Conservation (phyloP, 352 stramenopile species). For the Pilasporangium apinafurcum region DNA sequence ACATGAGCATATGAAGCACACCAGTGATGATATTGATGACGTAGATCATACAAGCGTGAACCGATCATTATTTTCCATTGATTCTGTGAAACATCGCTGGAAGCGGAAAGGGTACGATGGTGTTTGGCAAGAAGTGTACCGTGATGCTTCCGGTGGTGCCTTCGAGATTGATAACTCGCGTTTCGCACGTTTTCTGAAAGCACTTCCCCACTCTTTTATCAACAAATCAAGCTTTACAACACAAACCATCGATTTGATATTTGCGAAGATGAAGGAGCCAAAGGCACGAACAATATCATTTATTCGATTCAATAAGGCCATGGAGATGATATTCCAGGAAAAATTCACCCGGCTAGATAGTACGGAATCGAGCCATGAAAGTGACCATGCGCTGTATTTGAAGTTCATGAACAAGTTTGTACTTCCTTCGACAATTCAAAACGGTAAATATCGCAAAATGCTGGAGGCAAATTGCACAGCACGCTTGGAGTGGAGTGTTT, state of each 20-base stretch:
- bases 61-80: constrained; percentile 27
- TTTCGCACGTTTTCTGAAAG: constrained; percentile 59
- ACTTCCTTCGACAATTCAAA: constrained; percentile 44
- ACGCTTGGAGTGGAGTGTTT: constrained; percentile 41
- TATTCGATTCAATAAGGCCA: constrained; percentile 50
- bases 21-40: constrained; percentile 3
- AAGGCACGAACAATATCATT: constrained; percentile 60
- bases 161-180: constrained; percentile 62
- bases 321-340: constrained; percentile 50
- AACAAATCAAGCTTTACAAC: constrained; percentile 47
- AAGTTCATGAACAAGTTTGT: constrained; percentile 65
- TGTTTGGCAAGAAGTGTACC: constrained; percentile 64
- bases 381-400: constrained; percentile 32
- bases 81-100: constrained; percentile 26
- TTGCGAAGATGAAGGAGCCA: constrained; percentile 72
- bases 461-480: constrained; percentile 26
- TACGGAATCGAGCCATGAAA: too few relatives aligned
- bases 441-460: constrained; percentile 47
- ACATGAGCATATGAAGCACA: neutral
- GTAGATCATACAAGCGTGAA: constrained; percentile 21
- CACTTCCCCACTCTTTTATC: constrained; percentile 48
- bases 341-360: too few relatives aligned
- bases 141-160: constrained; percentile 29
- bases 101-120: constrained; percentile 54
- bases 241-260: constrained; percentile 55